Percentiles rank a stretch among this genome's conserved stretches.
These are phyloP conservation scores for Jatropha multifida DNA, from an alignment of 441 rosid species.

Conservation along the genomic window DNA sequence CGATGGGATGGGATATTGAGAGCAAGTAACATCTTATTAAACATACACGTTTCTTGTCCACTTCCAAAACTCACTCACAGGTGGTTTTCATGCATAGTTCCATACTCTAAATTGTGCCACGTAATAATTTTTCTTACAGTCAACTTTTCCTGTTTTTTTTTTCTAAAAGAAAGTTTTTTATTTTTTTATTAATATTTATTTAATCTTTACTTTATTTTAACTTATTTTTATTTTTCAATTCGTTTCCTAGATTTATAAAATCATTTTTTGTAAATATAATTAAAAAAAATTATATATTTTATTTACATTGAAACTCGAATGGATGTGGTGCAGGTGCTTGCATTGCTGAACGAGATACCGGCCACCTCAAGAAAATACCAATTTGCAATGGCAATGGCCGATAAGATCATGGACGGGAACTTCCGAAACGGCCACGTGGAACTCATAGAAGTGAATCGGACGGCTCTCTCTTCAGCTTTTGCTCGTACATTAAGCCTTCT, in stretches of 20 bases:
- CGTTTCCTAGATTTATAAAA: too few species aligned
- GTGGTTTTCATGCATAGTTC: slow-evolving; percentile 19
- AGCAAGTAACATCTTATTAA: background rate
- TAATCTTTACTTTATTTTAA: too few species aligned
- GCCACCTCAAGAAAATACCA: slow-evolving; percentile 71
- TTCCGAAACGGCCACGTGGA: slow-evolving; percentile 40
- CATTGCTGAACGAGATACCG: slow-evolving; percentile 61
- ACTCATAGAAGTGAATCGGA: slow-evolving; percentile 59
- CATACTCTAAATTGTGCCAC: background rate
- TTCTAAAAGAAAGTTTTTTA: too few species aligned
- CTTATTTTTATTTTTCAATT: too few species aligned
- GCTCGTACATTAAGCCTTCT: slow-evolving; percentile 51
- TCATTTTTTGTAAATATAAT: too few species aligned
- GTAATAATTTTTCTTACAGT: background rate
- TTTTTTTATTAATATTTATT: too few species aligned
- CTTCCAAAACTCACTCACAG: background rate
- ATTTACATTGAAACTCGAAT: too few species aligned
- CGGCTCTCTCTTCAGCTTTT: slow-evolving; percentile 59
- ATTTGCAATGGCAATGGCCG: slow-evolving; percentile 71
- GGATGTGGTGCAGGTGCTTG: slow-evolving; percentile 40
- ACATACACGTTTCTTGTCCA: background rate
- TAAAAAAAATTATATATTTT: background rate
- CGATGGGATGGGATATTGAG: background rate
- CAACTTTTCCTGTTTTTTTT: too few species aligned
- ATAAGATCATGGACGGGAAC: slow-evolving; percentile 73